These are phyloP conservation scores for Circinella umbellata DNA, from an alignment of 371 early-diverging fungal species.

Conservation along the genomic window DNA sequence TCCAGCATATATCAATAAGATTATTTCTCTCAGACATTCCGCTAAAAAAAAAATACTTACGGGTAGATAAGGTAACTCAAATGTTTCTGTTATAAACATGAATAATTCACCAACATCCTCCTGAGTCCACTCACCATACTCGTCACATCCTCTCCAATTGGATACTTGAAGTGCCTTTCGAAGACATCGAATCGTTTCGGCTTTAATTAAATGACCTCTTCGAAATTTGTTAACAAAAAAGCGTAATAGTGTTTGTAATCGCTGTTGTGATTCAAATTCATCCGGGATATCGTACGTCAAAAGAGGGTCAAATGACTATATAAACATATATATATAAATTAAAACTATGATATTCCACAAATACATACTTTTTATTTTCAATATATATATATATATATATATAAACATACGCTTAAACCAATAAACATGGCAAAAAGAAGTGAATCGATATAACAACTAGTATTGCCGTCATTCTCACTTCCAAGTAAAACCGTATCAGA, in stretches of 20 bases:
- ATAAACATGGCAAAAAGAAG: constrained; percentile 63
- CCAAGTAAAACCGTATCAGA: constrained; percentile 30
- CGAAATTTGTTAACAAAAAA: constrained; percentile 60
- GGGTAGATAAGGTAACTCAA: constrained; percentile 59
- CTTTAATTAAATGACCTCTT: constrained; percentile 45
- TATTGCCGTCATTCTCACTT: constrained; percentile 54
- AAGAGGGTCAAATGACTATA: constrained; percentile 46
- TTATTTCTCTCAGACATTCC: not conserved
- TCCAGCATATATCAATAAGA: no score
- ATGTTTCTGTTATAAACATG: constrained; percentile 57
- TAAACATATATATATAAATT: not conserved
- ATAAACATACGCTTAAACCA: constrained; percentile 4
- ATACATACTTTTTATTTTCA: not conserved
- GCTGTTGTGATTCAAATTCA: constrained; percentile 20
- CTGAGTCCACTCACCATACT: constrained; percentile 43
- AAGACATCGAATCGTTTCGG: constrained; percentile 46
- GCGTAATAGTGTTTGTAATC: constrained; percentile 51
- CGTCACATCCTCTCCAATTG: constrained; percentile 46
- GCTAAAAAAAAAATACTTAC: constrained; percentile 20
- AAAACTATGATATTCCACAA: not conserved
- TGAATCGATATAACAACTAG: constrained; percentile 63
- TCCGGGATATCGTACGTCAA: constrained; percentile 23
- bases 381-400: not conserved
- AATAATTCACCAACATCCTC: constrained; percentile 63
- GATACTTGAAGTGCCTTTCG: constrained; percentile 48